Conservation (phyloP, 1,139 yeast genomes). For the Nakaseomyces sp. region DNA sequence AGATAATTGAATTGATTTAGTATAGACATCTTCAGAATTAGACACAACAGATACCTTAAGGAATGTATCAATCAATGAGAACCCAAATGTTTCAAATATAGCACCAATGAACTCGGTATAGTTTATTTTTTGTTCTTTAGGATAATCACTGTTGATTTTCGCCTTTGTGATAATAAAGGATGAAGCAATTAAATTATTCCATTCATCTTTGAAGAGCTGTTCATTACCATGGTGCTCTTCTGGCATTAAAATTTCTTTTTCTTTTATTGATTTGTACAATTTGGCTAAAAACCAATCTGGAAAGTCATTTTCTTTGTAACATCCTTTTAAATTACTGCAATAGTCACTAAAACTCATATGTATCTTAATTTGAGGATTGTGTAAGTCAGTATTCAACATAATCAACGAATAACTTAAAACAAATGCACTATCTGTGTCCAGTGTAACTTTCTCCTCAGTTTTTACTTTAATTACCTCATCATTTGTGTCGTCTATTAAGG, state of each 20-base stretch:
- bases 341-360: constrained; percentile 84
- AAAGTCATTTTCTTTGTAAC: constrained; percentile 61
- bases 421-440: constrained; percentile 63
- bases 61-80: constrained; percentile 55
- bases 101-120: constrained; percentile 49
- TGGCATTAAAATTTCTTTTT: constrained; percentile 89
- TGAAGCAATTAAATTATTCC: constrained; percentile 70
- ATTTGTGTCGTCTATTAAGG: not conserved
- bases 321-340: constrained; percentile 67
- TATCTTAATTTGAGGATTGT: constrained; percentile 65
- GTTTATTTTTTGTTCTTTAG: not conserved
- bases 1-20: constrained; percentile 74
- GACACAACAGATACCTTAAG: constrained; percentile 76
- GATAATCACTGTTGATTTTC: constrained; percentile 11
- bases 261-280: constrained; percentile 68
- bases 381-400: constrained; percentile 66
- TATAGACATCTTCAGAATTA: constrained; percentile 75
- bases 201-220: constrained; percentile 82
- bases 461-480: constrained; percentile 8
- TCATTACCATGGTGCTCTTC: constrained; percentile 82
- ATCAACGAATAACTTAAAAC: constrained; percentile 64
- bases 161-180: constrained; percentile 31
- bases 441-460: constrained; percentile 38
- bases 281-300: constrained; percentile 76
- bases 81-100: constrained; percentile 55